Evolutionary conservation across 495 filamentous ascomycete species (phyloP), one percentile per base, ranked within the genome.

Genomic region (Tuber borchii): DNA sequence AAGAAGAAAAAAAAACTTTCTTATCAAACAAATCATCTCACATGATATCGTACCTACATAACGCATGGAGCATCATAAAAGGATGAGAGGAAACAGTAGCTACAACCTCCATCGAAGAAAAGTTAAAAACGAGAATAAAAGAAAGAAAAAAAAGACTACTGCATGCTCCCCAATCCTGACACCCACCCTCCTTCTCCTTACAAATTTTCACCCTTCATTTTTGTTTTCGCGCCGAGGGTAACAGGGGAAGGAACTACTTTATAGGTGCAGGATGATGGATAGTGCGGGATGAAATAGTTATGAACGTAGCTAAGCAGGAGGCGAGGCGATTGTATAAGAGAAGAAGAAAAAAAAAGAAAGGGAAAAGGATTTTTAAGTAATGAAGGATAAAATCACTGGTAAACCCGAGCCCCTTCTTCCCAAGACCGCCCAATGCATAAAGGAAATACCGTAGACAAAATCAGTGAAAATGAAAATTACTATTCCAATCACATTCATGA

Each of bases 351-450:
- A 16, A 65, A 31, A 65, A 8, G 31, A 65, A 65, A 16, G 12
- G 3, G 9, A 65, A 65, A 65, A 14, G 56, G n/a, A 65, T 65
- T 65, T 61, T 26, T 65, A 65, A 4, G n/a, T 65, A 65, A 65
- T 65, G 26, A 65, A 31, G n/a, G n/a, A 31, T 10, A 31, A 31
- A 65, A 65, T 26, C 10, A 65, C 56, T 65, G 4, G 7, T 6
- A 65, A 65, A 16, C 26, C 56, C 12, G 3, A 26, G 56, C 26
- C 56, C 51, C 56, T 56, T 65, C 56, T 65, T 65, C 26, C 56
- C 56, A 65, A 65, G 56, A 65, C 56, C 56, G 31, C 56, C 56
- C 56, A 65, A 65, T 65, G 56, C 56, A 65, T 65, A 65, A 65
- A 65, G n/a, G 56, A 31, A 65, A 65, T 12, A 56, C 56, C n/a